Evolutionary conservation across 192 early-diverging fungal species (phyloP).

Genomic region (Umbelopsis sp.): DNA sequence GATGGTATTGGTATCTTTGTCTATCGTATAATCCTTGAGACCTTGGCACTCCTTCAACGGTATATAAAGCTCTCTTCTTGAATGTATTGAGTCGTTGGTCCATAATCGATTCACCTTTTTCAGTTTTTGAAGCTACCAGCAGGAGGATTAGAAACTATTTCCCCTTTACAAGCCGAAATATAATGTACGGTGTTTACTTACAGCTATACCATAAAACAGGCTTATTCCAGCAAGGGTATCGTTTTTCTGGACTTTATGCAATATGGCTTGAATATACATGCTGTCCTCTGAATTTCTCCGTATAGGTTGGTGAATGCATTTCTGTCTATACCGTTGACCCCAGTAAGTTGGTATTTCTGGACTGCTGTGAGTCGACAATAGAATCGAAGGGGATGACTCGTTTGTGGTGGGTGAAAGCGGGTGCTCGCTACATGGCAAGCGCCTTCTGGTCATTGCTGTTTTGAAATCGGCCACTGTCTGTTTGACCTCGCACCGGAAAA

Average conservation of each 20-base stretch:
- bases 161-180: not conserved
- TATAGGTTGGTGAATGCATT: slow-evolving; percentile 14
- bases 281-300: slow-evolving; percentile 18
- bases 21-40: slow-evolving; percentile 12
- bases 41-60: slow-evolving; percentile 47
- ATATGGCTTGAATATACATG: slow-evolving; percentile 27
- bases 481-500: too few relatives aligned
- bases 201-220: slow-evolving; percentile 54
- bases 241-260: slow-evolving; percentile 41
- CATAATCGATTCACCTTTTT: slow-evolving; percentile 53
- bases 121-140: slow-evolving; percentile 40
- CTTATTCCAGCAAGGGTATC: slow-evolving; percentile 55
- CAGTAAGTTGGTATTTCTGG: not conserved
- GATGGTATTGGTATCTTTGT: slow-evolving; percentile 12
- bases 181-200: slow-evolving; percentile 14
- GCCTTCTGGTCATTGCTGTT: slow-evolving; percentile 2
- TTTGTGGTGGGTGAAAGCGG: not conserved
- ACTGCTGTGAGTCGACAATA: not conserved
- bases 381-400: not conserved
- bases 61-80: slow-evolving; percentile 52
- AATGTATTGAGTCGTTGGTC: slow-evolving; percentile 57
- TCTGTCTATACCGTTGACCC: slow-evolving; percentile 5
- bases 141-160: not conserved
- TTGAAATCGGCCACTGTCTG: too few relatives aligned
- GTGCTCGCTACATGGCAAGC: not conserved